phyloP scores from a whole-genome alignment of 257 asterid species.

The Solanum pinnatisectum region DNA sequence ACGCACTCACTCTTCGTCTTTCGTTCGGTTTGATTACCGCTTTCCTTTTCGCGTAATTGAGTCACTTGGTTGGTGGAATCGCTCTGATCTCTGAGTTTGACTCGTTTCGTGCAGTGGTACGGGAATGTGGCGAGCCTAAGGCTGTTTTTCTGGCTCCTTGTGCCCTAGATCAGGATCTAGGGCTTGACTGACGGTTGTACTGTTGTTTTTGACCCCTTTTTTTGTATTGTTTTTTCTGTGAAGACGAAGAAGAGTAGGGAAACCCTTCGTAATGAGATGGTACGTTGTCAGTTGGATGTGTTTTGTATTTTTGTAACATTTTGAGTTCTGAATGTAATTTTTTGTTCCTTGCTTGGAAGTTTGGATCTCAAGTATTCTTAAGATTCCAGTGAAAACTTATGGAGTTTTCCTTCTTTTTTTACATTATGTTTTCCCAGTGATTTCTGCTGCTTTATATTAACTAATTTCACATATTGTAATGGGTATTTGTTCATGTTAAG shows the following conservation, averaged over 20 bases:
- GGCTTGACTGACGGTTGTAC: slow-evolving; percentile 11
- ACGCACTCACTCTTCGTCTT: background rate
- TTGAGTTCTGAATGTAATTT: background rate
- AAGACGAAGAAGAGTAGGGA: slow-evolving; percentile 44
- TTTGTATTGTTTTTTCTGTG: slow-evolving; percentile 6
- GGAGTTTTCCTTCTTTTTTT: background rate
- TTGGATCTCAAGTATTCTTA: slow-evolving; percentile 14
- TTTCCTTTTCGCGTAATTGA: background rate
- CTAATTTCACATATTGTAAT: background rate
- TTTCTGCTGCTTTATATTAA: background rate
- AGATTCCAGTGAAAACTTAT: background rate
- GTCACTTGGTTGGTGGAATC: slow-evolving; percentile 26
- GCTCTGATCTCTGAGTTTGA: slow-evolving; percentile 58
- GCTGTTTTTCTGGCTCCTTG: slow-evolving; percentile 12
- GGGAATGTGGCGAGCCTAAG: slow-evolving; percentile 66
- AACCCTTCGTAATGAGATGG: slow-evolving; percentile 72
- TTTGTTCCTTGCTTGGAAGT: background rate
- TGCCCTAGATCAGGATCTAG: slow-evolving; percentile 50
- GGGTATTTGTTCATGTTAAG: background rate
- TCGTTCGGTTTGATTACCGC: background rate
- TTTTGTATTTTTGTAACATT: background rate
- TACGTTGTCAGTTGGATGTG: slow-evolving; percentile 15
- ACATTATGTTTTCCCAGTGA: background rate
- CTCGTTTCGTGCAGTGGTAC: slow-evolving; percentile 19
- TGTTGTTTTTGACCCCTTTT: slow-evolving; percentile 8